phyloP scores from a whole-genome alignment of 225 moss, liverwort and hornwort species.

The Physcomitrium patens region DNA sequence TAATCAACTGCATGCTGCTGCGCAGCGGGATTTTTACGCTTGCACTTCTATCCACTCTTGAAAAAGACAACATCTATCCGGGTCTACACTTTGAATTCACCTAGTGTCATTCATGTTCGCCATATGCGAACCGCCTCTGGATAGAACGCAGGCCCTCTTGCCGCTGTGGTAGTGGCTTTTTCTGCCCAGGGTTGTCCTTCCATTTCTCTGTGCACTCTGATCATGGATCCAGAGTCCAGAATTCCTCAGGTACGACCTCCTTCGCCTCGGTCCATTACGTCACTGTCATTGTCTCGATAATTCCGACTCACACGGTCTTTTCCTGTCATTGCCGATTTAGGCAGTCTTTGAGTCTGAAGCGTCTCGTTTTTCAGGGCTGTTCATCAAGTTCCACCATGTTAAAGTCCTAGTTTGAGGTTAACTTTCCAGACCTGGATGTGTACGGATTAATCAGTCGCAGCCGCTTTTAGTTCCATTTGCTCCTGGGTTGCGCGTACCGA shows the following conservation, averaged over 20 bases:
- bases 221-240: constrained; percentile 39
- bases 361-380: too few species aligned
- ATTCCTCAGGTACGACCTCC: constrained; percentile 22
- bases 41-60: too few species aligned
- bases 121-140: constrained; percentile 4
- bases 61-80: not conserved
- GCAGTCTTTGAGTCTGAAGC: too few species aligned
- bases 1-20: not conserved
- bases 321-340: not conserved
- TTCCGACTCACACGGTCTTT: not conserved
- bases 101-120: not conserved
- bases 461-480: not conserved
- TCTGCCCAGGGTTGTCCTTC: not conserved
- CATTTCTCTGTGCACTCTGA: not conserved
- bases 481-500: not conserved
- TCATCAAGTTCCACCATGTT: too few species aligned
- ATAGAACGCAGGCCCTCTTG: not conserved
- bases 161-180: not conserved
- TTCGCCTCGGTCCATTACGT: not conserved
- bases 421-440: too few species aligned
- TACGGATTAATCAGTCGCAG: too few species aligned
- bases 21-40: not conserved
- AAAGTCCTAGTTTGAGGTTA: too few species aligned
- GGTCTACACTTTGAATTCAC: not conserved
- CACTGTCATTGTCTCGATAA: not conserved